These are phyloP conservation scores for Sclerotinia glacialis DNA, from an alignment of 2,329 filamentous ascomycete species.

Conservation along the genomic window DNA sequence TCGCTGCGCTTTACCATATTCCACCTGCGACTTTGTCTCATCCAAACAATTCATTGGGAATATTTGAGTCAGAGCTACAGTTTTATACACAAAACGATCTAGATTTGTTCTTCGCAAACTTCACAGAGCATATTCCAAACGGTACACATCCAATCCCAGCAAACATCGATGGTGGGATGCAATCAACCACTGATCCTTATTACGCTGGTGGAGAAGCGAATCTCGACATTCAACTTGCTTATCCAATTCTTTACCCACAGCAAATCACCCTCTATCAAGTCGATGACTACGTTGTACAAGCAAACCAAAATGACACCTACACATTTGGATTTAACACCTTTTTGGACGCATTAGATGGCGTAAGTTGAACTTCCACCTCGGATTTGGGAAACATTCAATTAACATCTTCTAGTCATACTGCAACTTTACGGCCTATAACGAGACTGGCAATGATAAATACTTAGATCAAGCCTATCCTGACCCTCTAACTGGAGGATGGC, in stretches of 20 bases:
- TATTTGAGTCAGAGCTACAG: conserved; percentile 42
- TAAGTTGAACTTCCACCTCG: conserved; percentile 23
- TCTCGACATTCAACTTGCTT: conserved; percentile 41
- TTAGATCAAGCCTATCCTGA: conserved; percentile 29
- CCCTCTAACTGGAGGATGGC: conserved; percentile 32
- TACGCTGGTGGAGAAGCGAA: conserved; percentile 38
- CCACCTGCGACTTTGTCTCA: conserved; percentile 27
- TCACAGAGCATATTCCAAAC: conserved; percentile 35
- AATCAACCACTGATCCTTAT: conserved; percentile 30
- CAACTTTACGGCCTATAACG: conserved; percentile 42
- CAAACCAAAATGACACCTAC: conserved; percentile 34
- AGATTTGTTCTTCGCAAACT: conserved; percentile 38
- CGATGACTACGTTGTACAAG: conserved; percentile 40
- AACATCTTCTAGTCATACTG: conserved; percentile 41
- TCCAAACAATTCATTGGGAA: conserved; percentile 40
- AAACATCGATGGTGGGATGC: conserved; percentile 42
- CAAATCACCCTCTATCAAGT: conserved; percentile 42
- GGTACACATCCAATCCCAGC: conserved; percentile 39
- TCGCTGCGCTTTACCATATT: conserved; percentile 41
- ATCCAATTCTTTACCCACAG: conserved; percentile 43
- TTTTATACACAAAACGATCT: conserved; percentile 42
- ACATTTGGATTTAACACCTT: conserved; percentile 47
- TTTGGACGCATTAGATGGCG: conserved; percentile 46
- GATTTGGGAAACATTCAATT: conserved; percentile 26
- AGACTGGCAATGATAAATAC: conserved; percentile 41